phyloP scores from a whole-genome alignment of 371 early-diverging fungal species.

The Syncephalastrum sp. region DNA sequence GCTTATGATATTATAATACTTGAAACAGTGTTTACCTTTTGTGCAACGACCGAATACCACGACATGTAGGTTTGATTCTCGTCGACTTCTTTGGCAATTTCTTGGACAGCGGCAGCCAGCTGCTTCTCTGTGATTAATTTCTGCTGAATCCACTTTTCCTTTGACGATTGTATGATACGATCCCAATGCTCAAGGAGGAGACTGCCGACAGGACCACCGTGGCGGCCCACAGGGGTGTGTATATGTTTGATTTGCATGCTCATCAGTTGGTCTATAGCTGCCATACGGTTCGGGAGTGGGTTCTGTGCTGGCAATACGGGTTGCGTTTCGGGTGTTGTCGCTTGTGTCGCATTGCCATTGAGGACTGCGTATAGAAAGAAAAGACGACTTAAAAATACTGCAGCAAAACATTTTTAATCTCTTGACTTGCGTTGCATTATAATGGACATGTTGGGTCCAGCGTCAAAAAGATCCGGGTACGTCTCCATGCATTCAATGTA shows the following conservation, averaged over 20 bases:
- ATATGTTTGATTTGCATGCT: slow-evolving; percentile 45
- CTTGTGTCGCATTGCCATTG: slow-evolving; percentile 3
- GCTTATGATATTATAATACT: not conserved
- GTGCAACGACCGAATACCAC: slow-evolving; percentile 48
- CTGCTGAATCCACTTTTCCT: slow-evolving; percentile 33
- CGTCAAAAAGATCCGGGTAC: slow-evolving; percentile 41
- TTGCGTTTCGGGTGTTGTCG: not conserved
- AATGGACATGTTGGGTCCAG: slow-evolving; percentile 39
- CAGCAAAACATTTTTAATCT: not conserved
- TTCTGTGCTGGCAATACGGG: slow-evolving; percentile 11
- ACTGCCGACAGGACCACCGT: slow-evolving; percentile 36
- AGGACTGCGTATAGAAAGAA: not conserved
- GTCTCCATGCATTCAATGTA: slow-evolving; percentile 48
- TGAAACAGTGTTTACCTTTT: slow-evolving; percentile 23
- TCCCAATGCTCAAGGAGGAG: slow-evolving; percentile 44
- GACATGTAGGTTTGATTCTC: slow-evolving; percentile 44
- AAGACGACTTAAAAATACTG: too few relatives aligned
- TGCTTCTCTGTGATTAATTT: slow-evolving; percentile 38
- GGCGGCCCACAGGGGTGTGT: slow-evolving; percentile 41
- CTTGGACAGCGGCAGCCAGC: slow-evolving; percentile 25
- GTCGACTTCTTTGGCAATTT: slow-evolving; percentile 34
- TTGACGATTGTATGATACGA: slow-evolving; percentile 24
- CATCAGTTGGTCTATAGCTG: slow-evolving; percentile 28
- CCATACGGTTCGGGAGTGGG: slow-evolving; percentile 45
- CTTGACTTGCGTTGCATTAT: slow-evolving; percentile 28